Base-by-base conservation (phyloP, 768 basidiomycete genomes). In the Boletus huronensis region DNA sequence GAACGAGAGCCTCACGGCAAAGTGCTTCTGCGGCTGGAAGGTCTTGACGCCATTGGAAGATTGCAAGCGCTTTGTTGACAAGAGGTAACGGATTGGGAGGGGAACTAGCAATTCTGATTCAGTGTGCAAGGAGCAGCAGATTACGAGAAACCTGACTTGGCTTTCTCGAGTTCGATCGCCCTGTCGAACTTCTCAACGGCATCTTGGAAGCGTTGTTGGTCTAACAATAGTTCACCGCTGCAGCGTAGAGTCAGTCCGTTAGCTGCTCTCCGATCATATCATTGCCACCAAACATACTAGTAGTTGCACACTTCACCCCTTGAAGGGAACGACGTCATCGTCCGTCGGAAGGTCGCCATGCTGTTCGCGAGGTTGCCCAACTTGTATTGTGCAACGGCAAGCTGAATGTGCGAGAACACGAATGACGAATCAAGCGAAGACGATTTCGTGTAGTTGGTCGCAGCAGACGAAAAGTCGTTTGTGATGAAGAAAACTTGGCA, bases 361-460 rank as follows among this genome's bases (percentile, higher is more conserved):
- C 88, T 88, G 59, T 86, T 87, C 19, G 81, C 83, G 11, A 87
- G 64, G 58, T 90, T 80, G 31, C 83, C 89, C 52, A 82, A 70
- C 79, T 98, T 98, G 83, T 98, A 99, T 70, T 93, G 89, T 35
- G 96, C 97, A 23, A 98, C 97, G 1, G 96, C 97, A 50, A 93
- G 81, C 67, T 99, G 96, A 57, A 99, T 96, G 63, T 98, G 97
- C 57, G 88, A 90, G 79, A 98, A 99, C 57, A 98, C 93, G 65
- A 98, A 99, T 32, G 77, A 64, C 51, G 85, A 79, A 65, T 99
- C 97, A 35, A 98, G 79, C 54, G 83, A 78, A n/a, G 85, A 88
- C 13, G 93, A 95, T 69, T 91, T 87, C 25, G 81, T 84, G 77
- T 98, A 99, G 73, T 98, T 91, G 64, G 84, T 82, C 17, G 93